These are phyloP conservation scores for Discostella stelligeroides DNA, from an alignment of 108 stramenopile genomes.

Conservation along the genomic window DNA sequence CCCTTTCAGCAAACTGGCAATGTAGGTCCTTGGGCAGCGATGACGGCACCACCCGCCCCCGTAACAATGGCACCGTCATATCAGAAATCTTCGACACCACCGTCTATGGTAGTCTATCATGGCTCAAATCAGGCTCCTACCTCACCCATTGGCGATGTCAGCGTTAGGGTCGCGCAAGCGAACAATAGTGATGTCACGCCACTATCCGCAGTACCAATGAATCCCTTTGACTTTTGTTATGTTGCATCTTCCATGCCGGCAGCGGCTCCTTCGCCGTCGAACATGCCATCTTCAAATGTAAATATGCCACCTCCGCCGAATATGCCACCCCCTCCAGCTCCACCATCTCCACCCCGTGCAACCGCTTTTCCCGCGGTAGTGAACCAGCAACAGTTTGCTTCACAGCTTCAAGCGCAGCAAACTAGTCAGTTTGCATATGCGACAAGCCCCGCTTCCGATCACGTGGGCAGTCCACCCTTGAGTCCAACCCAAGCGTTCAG, in stretches of 20 bases:
- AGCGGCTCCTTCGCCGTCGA: slow-evolving; percentile 4
- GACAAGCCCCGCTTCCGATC: background rate
- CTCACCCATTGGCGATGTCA: slow-evolving; percentile 28
- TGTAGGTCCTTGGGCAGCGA: slow-evolving; percentile 26
- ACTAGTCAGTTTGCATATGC: background rate
- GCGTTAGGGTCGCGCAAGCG: background rate
- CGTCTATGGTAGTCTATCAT: slow-evolving; percentile 16
- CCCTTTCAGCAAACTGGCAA: slow-evolving; percentile 7
- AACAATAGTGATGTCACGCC: background rate
- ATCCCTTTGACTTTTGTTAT: slow-evolving; percentile 26
- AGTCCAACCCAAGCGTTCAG: background rate
- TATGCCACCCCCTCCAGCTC: slow-evolving; percentile 16
- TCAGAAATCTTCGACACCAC: slow-evolving; percentile 11
- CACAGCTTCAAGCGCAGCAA: slow-evolving; percentile 4
- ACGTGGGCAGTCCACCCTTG: background rate
- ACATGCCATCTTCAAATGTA: background rate
- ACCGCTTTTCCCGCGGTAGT: background rate
- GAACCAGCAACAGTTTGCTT: background rate
- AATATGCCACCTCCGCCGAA: slow-evolving; percentile 12
- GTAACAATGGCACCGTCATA: background rate
- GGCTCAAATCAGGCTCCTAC: slow-evolving; percentile 10
- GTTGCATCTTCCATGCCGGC: slow-evolving; percentile 16
- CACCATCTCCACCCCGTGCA: slow-evolving; percentile 12
- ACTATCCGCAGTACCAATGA: slow-evolving; percentile 2
- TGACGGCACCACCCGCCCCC: slow-evolving; percentile 11